These are phyloP conservation scores for Lentinula lateritia DNA, from an alignment of 768 basidiomycete genomes.

Conservation along the genomic window DNA sequence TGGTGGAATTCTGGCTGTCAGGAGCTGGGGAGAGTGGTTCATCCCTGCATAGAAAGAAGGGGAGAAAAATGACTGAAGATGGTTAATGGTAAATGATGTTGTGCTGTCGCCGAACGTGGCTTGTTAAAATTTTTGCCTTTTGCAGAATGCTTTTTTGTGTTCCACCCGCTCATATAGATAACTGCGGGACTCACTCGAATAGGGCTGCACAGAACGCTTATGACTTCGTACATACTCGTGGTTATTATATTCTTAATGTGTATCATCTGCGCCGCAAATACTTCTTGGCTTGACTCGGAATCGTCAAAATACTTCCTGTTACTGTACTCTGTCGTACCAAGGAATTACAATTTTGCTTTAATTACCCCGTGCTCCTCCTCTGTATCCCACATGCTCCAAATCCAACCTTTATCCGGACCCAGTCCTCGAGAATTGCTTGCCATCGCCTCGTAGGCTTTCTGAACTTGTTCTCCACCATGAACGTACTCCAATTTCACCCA, in stretches of 20 bases:
- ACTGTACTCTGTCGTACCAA: background rate
- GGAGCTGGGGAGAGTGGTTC: constrained; percentile 76
- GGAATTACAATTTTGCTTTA: constrained; percentile 4
- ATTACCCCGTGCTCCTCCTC: background rate
- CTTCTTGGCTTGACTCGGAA: background rate
- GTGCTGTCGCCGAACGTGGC: background rate
- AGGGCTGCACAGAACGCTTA: background rate
- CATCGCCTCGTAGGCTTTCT: constrained; percentile 41
- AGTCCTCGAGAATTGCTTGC: constrained; percentile 31
- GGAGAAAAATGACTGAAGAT: background rate
- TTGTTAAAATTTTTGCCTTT: background rate
- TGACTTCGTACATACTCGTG: background rate
- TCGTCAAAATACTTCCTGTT: background rate
- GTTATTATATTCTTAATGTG: background rate
- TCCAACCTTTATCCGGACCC: constrained; percentile 48
- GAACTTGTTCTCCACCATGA: constrained; percentile 41
- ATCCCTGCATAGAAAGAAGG: constrained; percentile 47
- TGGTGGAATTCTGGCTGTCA: constrained; percentile 63
- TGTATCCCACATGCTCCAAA: constrained; percentile 65
- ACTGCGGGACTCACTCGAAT: background rate
- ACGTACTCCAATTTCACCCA: constrained; percentile 54
- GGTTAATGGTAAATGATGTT: background rate
- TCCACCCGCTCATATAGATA: background rate
- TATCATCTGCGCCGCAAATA: background rate
- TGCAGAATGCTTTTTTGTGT: background rate